Evolutionary conservation across 805 yeast genomes (phyloP), one percentile per base, ranked within the genome.

Genomic region (Metschnikowia orientalis): DNA sequence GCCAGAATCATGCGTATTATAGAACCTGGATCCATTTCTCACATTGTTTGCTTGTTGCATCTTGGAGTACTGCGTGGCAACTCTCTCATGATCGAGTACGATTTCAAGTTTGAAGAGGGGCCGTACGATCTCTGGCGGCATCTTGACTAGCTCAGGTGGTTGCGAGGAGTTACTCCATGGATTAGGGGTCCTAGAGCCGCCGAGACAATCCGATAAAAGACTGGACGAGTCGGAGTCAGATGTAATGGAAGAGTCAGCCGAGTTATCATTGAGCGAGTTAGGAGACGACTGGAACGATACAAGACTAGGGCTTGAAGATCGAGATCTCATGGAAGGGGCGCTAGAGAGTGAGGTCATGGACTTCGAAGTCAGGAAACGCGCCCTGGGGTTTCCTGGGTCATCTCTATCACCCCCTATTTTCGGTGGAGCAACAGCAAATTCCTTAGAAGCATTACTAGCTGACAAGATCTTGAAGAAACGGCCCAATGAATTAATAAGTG

Each of bases 91-190:
- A 35, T 70, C 69, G 34, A 66, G 48, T 4, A 63, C 56, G 22
- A 74, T 48, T 23, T 71, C 74, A 48, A 71, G 73, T 44, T 53
- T 69, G 48, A 58, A 69, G 15, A 59, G 43, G n/a, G 75, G 77
- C 23, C 72, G 48, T 18, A 59, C 50, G 7, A 71, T 54, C 17
- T 68, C 72, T 3, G 78, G 75, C 0, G 71, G 64, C 5, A 62
- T 46, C 27, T 51, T 54, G 26, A 57, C 53, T 22, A 76, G 48
- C 39, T 72, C 77, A 3, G 75, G 75, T 5, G 76, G 75, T 26
- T 42, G 42, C 28, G 37, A 30, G 3, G 42, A 30, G 4, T 26
- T 27, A 10, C 38, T 19, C 8, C 41, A 41, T 16, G n/a, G 21
- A 2, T 36, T 35, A 10, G 41, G 40, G 2, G 42, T 24, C 2